A percentile compares a stretch with the other conserved stretches of the same genome.
Conservation (phyloP, 805 yeast genomes). For the Teunomyces aglyptinius region DNA sequence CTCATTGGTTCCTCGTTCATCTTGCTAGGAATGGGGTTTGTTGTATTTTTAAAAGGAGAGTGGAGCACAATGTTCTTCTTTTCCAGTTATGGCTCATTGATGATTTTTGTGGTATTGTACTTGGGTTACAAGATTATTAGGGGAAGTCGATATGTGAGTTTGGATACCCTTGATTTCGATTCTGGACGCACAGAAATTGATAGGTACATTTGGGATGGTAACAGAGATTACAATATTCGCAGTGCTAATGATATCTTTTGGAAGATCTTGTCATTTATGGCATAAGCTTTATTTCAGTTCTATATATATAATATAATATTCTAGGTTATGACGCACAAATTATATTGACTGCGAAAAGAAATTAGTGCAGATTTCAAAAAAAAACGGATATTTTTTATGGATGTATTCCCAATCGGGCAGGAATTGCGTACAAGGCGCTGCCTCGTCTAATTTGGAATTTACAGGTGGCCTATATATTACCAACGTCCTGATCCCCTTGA, state of each 20-base stretch:
- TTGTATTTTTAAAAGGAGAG: slow-evolving; percentile 52
- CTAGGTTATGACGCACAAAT: too few species aligned
- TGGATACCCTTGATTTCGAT: slow-evolving; percentile 77
- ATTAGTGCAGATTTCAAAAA: background rate
- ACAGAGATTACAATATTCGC: slow-evolving; percentile 40
- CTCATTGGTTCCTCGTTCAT: slow-evolving; percentile 51
- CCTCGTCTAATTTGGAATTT: background rate
- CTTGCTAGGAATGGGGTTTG: slow-evolving; percentile 58
- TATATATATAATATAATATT: background rate
- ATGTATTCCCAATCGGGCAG: background rate
- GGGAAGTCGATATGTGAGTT: slow-evolving; percentile 62
- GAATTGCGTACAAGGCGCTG: background rate
- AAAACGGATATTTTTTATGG: background rate
- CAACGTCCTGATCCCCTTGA: background rate
- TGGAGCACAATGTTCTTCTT: slow-evolving; percentile 66
- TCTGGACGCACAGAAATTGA: slow-evolving; percentile 84
- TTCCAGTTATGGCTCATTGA: slow-evolving; percentile 61
- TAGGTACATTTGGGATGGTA: slow-evolving; percentile 78
- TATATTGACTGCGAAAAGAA: background rate
- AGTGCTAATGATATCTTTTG: slow-evolving; percentile 32
- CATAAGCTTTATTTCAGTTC: slow-evolving; percentile 15
- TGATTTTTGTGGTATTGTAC: slow-evolving; percentile 52
- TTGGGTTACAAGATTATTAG: slow-evolving; percentile 55
- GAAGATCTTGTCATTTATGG: slow-evolving; percentile 34
- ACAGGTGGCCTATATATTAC: background rate